Conservation (phyloP, 2,329 filamentous ascomycete genomes). For the Dactylonectria estremocensis region DNA sequence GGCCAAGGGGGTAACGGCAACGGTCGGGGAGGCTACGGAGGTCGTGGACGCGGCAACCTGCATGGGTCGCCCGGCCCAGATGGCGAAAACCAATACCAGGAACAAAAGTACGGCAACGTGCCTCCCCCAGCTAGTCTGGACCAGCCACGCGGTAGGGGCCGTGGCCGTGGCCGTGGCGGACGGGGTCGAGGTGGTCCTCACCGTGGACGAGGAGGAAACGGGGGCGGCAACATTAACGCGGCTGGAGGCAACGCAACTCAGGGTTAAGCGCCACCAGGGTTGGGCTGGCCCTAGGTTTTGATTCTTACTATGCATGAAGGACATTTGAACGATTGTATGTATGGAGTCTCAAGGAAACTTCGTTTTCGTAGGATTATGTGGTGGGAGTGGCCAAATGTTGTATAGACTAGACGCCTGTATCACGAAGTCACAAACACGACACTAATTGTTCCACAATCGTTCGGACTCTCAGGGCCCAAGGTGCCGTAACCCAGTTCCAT, state of each 20-base stretch:
- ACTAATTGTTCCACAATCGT: slow-evolving; percentile 16
- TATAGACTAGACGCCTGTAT: slow-evolving; percentile 44
- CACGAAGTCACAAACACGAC: slow-evolving; percentile 43
- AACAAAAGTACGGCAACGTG: slow-evolving; percentile 66
- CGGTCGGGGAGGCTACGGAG: slow-evolving; percentile 45
- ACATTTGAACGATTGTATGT: slow-evolving; percentile 18
- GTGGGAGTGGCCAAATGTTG: slow-evolving; percentile 37
- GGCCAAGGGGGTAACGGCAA: slow-evolving; percentile 50
- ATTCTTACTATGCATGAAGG: slow-evolving; percentile 17
- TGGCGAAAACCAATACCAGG: slow-evolving; percentile 35
- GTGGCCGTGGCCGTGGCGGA: slow-evolving; percentile 59
- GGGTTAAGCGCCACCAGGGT: slow-evolving; percentile 36
- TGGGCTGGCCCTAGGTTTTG: slow-evolving; percentile 18
- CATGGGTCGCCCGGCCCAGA: slow-evolving; percentile 43
- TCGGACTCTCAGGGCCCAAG: background rate
- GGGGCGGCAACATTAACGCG: slow-evolving; percentile 35
- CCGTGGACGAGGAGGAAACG: slow-evolving; percentile 54
- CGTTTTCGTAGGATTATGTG: slow-evolving; percentile 19
- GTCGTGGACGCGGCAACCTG: slow-evolving; percentile 51
- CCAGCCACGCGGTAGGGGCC: slow-evolving; percentile 57
- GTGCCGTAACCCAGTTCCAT: slow-evolving; percentile 29
- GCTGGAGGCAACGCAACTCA: slow-evolving; percentile 38
- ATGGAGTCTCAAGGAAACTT: slow-evolving; percentile 19
- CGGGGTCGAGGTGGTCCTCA: slow-evolving; percentile 55
- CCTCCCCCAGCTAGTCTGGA: slow-evolving; percentile 74